Evolutionary conservation across 116 monocot genomes (phyloP).

Genomic region (Papilionanthe hybrid): DNA sequence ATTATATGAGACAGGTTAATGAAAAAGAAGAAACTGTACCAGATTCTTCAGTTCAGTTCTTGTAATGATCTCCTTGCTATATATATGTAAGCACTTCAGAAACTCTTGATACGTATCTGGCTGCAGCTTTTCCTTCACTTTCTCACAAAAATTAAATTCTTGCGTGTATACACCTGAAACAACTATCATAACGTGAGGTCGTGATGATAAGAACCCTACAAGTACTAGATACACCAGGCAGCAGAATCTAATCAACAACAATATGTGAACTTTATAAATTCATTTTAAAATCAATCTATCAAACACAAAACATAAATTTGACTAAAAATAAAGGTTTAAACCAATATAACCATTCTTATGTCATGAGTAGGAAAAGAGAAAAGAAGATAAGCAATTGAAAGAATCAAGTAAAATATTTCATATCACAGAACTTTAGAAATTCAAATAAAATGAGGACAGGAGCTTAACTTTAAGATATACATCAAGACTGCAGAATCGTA

Average conservation of each 20-base stretch:
- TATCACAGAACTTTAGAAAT: not conserved
- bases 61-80: constrained; percentile 58
- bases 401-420: not conserved
- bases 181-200: not conserved
- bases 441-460: not conserved
- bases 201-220: not conserved
- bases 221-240: not conserved
- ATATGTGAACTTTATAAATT: not conserved
- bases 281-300: not conserved
- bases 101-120: constrained; percentile 61
- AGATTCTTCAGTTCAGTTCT: constrained; percentile 54
- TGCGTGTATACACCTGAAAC: constrained; percentile 41
- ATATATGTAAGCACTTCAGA: constrained; percentile 69
- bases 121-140: constrained; percentile 62
- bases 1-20: not conserved
- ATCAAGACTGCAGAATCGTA: not conserved
- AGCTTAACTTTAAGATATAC: not conserved
- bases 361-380: not conserved
- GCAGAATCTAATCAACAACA: not conserved
- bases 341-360: not conserved
- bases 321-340: not conserved
- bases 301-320: not conserved
- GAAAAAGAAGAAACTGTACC: constrained; percentile 21
- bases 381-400: not conserved
- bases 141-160: constrained; percentile 57